Conservation (phyloP, 176 grass and related monocot species). For the Lolium multiflorum region DNA sequence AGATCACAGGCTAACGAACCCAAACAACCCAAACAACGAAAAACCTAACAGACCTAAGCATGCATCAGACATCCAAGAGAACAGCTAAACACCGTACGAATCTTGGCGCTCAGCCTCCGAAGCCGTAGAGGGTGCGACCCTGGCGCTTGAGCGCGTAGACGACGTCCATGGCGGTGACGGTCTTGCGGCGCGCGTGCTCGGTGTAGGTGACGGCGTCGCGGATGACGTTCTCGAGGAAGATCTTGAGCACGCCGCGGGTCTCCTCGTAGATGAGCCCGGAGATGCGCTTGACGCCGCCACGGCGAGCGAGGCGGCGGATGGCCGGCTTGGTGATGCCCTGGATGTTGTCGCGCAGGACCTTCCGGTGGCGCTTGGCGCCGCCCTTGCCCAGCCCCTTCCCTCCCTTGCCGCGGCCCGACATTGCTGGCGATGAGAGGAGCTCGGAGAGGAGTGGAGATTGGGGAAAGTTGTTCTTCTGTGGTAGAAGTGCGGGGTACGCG, state of each 20-base stretch:
- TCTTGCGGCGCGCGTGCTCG: conserved; percentile 81
- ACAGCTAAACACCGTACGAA: not conserved
- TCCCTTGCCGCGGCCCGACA: conserved; percentile 90
- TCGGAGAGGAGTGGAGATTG: too few relatives aligned
- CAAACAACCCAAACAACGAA: not conserved
- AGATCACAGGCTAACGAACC: not conserved
- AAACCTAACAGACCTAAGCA: not conserved
- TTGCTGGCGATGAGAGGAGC: not conserved
- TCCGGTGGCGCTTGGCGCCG: conserved; percentile 83
- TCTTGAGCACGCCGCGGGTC: conserved; percentile 96
- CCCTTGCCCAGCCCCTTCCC: conserved; percentile 91
- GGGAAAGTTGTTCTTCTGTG: too few relatives aligned
- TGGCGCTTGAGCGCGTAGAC: conserved; percentile 92
- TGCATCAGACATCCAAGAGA: not conserved
- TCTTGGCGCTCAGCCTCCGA: conserved; percentile 48
- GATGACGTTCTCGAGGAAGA: conserved; percentile 99
- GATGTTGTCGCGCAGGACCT: conserved; percentile 95
- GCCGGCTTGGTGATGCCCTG: conserved; percentile 97
- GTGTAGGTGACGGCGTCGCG: conserved; percentile 97
- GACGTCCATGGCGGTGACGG: conserved; percentile 85
- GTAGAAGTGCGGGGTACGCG: not conserved
- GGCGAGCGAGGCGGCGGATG: conserved; percentile 68
- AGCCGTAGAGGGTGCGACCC: conserved; percentile 84
- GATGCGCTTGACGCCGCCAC: conserved; percentile 96
- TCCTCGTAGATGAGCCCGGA: conserved; percentile 93